These are phyloP conservation scores for Blakeslea trispora DNA, from an alignment of 371 early-diverging fungal genomes.

Conservation along the genomic window DNA sequence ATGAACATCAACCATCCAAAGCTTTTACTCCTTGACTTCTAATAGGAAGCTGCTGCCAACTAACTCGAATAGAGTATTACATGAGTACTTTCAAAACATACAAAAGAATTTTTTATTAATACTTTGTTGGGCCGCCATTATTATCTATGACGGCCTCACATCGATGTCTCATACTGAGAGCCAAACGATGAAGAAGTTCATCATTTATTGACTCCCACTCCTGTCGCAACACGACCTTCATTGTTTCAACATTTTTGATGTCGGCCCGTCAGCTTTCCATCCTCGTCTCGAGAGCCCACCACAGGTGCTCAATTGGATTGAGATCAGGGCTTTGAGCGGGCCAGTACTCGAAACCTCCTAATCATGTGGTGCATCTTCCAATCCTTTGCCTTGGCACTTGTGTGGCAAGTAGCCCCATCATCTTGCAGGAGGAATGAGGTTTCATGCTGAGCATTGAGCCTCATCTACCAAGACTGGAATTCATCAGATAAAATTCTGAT, in stretches of 20 bases:
- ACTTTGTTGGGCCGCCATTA: background rate
- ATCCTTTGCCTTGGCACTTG: slow-evolving; percentile 10
- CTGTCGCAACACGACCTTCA: background rate
- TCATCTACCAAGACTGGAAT: slow-evolving; percentile 8
- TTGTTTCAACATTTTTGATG: background rate
- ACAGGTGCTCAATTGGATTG: slow-evolving; percentile 20
- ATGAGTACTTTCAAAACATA: too few relatives aligned
- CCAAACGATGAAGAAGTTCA: background rate
- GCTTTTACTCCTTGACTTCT: too few relatives aligned
- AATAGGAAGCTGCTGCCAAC: too few relatives aligned
- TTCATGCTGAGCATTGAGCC: background rate
- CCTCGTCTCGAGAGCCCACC: background rate
- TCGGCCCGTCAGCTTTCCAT: background rate
- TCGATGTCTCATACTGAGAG: background rate
- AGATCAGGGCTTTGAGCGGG: slow-evolving; percentile 23
- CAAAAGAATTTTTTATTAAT: too few relatives aligned
- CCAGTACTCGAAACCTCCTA: slow-evolving; percentile 17
- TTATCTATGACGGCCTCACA: slow-evolving; percentile 6
- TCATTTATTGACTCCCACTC: background rate
- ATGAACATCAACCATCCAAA: too few relatives aligned
- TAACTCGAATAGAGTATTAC: too few relatives aligned
- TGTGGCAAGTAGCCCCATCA: slow-evolving; percentile 16
- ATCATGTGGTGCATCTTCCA: slow-evolving; percentile 1
- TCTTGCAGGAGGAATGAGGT: slow-evolving; percentile 14
- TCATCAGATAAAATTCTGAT: background rate